A percentile compares a stretch with the other conserved stretches of the same genome.
phyloP scores from a whole-genome alignment of 306 rosid species.

The Prosopis cineraria region DNA sequence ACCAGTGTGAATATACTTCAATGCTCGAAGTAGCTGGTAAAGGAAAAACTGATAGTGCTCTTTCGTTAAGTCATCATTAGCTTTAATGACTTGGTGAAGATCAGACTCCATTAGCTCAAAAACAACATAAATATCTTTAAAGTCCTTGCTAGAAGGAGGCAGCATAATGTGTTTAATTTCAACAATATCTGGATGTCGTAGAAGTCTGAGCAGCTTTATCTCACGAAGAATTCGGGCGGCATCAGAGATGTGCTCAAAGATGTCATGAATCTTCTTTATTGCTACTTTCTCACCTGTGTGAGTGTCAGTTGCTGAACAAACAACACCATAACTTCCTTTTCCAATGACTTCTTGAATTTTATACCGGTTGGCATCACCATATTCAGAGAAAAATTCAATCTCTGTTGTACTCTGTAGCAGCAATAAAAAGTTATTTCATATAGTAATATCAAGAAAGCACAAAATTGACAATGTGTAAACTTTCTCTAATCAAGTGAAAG shows the following conservation, averaged over 20 bases:
- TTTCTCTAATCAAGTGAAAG: constrained; percentile 16
- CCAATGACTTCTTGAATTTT: constrained; percentile 96
- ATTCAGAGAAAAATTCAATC: constrained; percentile 94
- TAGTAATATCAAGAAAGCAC: constrained; percentile 24
- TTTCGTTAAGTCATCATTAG: constrained; percentile 86
- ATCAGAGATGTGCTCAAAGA: constrained; percentile 92
- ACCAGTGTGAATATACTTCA: constrained; percentile 97
- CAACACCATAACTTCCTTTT: constrained; percentile 97
- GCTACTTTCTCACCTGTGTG: constrained; percentile 87
- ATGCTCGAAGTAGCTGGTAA: constrained; percentile 91
- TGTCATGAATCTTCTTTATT: constrained; percentile 91
- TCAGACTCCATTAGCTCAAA: constrained; percentile 99
- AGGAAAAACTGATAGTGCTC: constrained; percentile 97
- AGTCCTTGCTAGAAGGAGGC: constrained; percentile 93
- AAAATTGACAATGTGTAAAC: constrained; percentile 11
- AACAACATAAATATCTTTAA: constrained; percentile 92
- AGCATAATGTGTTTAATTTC: constrained; percentile 96
- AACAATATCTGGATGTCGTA: constrained; percentile 93
- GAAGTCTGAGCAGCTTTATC: constrained; percentile 95
- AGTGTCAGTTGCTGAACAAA: constrained; percentile 95
- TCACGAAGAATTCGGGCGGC: constrained; percentile 99
- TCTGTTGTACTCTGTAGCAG: constrained; percentile 69
- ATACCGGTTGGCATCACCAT: constrained; percentile 93
- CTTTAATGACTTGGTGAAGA: constrained; percentile 98
- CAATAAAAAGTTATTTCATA: constrained; percentile 18